Percentiles rank a stretch among this genome's conserved stretches.
These are phyloP conservation scores for Penicillium antarcticum DNA, from an alignment of 495 filamentous ascomycete species.

Conservation along the genomic window DNA sequence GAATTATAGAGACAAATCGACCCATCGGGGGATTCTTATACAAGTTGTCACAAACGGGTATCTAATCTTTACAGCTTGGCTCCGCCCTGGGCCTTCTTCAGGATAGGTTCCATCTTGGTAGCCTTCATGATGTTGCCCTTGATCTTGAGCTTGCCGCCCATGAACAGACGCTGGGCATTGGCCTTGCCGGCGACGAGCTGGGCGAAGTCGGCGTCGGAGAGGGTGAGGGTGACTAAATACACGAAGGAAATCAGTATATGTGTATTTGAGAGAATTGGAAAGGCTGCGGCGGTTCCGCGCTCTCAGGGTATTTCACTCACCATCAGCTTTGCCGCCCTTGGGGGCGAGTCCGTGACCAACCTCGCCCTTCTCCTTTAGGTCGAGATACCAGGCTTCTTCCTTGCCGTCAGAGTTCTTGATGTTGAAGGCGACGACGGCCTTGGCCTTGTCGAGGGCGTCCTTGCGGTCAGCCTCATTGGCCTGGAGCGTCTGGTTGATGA, in stretches of 20 bases:
- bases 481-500: conserved; percentile 72
- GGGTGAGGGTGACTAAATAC: conserved; percentile 68
- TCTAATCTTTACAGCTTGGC: conserved; percentile 70
- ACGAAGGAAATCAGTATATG: background rate
- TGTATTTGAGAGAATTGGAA: background rate
- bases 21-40: background rate
- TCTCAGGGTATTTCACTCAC: conserved; percentile 43
- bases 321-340: conserved; percentile 71
- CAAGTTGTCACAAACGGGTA: conserved; percentile 26
- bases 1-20: conserved; percentile 58
- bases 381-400: conserved; percentile 86
- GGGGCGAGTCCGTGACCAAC: conserved; percentile 72
- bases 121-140: conserved; percentile 99
- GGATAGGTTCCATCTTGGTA: conserved; percentile 90
- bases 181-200: conserved; percentile 82
- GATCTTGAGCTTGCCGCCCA: conserved; percentile 95
- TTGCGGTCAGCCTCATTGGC: conserved; percentile 71
- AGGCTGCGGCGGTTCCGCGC: background rate
- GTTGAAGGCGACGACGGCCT: conserved; percentile 85
- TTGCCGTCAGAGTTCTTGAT: conserved; percentile 82
- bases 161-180: conserved; percentile 93
- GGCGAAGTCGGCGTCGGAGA: conserved; percentile 84
- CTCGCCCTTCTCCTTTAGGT: conserved; percentile 84
- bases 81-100: conserved; percentile 85
- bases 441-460: conserved; percentile 81